Conservation (phyloP, 768 basidiomycete genomes). For the Mycena amicta region DNA sequence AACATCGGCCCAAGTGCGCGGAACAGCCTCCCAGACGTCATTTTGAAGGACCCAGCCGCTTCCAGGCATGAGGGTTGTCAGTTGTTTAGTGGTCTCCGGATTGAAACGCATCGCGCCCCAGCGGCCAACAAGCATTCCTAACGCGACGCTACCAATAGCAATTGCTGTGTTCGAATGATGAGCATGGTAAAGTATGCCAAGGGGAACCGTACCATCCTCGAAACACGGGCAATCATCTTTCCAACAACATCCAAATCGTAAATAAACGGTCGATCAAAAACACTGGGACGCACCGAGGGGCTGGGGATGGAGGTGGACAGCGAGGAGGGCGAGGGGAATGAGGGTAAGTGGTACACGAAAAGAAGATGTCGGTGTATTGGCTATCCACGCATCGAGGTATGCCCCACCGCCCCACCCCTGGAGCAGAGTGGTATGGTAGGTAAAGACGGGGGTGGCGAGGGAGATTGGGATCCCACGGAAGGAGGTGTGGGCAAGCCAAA, state of each 20-base stretch:
- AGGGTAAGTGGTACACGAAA: constrained; percentile 56
- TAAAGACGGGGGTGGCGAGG: constrained; percentile 25
- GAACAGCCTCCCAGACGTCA: constrained; percentile 37
- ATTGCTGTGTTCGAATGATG: constrained; percentile 98
- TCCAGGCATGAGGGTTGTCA: constrained; percentile 56
- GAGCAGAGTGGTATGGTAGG: constrained; percentile 7
- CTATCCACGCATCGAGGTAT: constrained; percentile 42
- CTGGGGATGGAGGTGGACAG: constrained; percentile 89
- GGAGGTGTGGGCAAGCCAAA: constrained; percentile 65
- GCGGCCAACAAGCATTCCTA: constrained; percentile 68
- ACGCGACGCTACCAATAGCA: constrained; percentile 82
- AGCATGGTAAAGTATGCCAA: constrained; percentile 76
- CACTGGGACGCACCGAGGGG: constrained; percentile 45
- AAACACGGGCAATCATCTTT: constrained; percentile 97
- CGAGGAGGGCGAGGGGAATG: constrained; percentile 63
- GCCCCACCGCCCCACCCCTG: constrained; percentile 27
- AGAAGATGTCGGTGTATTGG: constrained; percentile 8
- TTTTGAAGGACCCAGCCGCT: constrained; percentile 44
- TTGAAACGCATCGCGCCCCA: constrained; percentile 61
- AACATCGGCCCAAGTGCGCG: constrained; percentile 41
- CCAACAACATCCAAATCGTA: background rate
- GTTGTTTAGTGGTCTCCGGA: constrained; percentile 32
- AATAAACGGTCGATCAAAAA: background rate
- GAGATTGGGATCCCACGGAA: constrained; percentile 42
- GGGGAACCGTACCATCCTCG: constrained; percentile 61